Evolutionary conservation across 1,284 basidiomycete genomes (phyloP).

Genomic region (Ceratobasidium sp.): DNA sequence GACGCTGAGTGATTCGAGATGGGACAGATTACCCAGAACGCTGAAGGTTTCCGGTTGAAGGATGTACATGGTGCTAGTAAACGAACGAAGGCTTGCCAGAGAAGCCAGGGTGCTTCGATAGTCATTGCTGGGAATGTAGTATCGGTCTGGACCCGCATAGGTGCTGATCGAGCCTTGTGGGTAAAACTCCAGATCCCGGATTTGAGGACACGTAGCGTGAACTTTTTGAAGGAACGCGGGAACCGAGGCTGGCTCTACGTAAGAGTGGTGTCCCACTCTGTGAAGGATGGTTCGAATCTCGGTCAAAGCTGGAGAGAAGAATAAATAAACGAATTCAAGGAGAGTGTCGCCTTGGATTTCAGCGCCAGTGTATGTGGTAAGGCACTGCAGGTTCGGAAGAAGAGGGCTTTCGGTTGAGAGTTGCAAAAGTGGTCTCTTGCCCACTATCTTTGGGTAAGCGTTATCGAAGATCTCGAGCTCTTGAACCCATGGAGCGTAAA

Average conservation of each 20-base stretch:
- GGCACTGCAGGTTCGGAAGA: neutral
- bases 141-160: neutral
- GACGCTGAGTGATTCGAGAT: neutral
- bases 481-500: neutral
- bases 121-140: neutral
- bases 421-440: neutral
- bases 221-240: neutral
- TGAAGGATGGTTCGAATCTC: slow-evolving; percentile 5
- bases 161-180: neutral
- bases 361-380: neutral
- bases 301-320: neutral
- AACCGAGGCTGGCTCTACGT: no score
- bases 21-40: neutral
- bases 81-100: neutral
- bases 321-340: neutral
- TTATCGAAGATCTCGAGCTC: neutral
- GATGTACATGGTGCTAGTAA: neutral
- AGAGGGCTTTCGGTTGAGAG: neutral
- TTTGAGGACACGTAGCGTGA: neutral
- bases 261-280: neutral
- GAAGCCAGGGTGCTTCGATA: neutral
- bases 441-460: neutral
- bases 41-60: neutral
- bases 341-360: neutral
- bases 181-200: slow-evolving; percentile 7